Evolutionary conservation across 2,329 filamentous ascomycete genomes (phyloP), one percentile per base, ranked within the genome.

Genomic region (Rutstroemia sp.): DNA sequence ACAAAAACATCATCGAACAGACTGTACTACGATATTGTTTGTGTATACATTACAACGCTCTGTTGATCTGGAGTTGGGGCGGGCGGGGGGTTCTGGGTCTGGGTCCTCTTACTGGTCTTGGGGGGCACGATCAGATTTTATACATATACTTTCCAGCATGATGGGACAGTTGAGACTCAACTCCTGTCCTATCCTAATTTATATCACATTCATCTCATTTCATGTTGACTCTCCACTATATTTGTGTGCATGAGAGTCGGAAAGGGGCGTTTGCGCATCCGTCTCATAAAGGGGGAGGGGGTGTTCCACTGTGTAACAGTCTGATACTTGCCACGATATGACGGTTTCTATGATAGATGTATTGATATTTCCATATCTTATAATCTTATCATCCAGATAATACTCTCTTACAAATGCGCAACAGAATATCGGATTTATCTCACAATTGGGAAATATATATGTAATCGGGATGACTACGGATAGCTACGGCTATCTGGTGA

Each of bases 21-120:
- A 59, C 51, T 61, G 51, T 57, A 58, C 49, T 51, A 58, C 23
- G 46, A 47, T 38, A 54, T 49, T 49, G 52, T 54, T 49, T 49
- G 52, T 54, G 46, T 57, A 54, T 59, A 54, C 34, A 51, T 51
- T 47, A 47, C 37, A 41, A 10, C 12, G 12, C 21, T 46, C 39
- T 46, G 34, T 48, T 8, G 34, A 56, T 16, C 23, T 39, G 42
- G 57, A 46, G 47, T 58, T 56, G 10, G 39, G 46, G 27, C 7
- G 9, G 27, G 9, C 27, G 27, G 27, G 27, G 27, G 23, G 23
- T 2, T 30, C 27, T 8, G 27, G 27, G 9, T 30, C 27, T 8
- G 45, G n/a, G 39, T 14, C 41, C 10, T 16, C 37, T 17, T 48
- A 44, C 41, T 44, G 25, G 34, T 48, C n/a, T 37, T 23, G 21